A percentile compares a stretch with the other conserved stretches of the same genome.
These are phyloP conservation scores for Aspergillus sp. DNA, from an alignment of 2,329 filamentous ascomycete species.

Conservation along the genomic window DNA sequence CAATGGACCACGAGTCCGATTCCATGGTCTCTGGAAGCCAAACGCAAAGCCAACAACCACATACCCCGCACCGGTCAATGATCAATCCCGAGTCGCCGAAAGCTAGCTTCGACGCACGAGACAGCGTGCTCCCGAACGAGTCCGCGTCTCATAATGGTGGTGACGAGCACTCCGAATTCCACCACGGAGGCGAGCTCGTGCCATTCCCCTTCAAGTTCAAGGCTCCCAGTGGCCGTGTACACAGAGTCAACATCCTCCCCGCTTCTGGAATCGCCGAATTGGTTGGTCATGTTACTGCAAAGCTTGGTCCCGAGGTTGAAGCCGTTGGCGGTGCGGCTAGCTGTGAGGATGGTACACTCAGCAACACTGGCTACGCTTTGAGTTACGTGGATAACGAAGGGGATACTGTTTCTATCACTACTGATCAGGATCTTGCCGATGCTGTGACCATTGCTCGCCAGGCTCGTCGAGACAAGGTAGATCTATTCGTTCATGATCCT, in stretches of 20 bases:
- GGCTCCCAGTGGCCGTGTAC: conserved; percentile 89
- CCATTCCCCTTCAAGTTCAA: conserved; percentile 99
- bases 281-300: conserved; percentile 72
- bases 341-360: conserved; percentile 76
- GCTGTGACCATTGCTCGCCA: conserved; percentile 81
- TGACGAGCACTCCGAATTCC: conserved; percentile 69
- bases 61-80: conserved; percentile 68
- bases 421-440: conserved; percentile 87
- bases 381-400: conserved; percentile 97
- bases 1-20: conserved; percentile 89
- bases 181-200: conserved; percentile 58
- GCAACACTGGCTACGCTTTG: conserved; percentile 78
- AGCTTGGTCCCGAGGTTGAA: conserved; percentile 81
- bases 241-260: conserved; percentile 81
- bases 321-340: conserved; percentile 76
- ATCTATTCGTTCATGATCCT: conserved; percentile 93
- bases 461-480: conserved; percentile 82
- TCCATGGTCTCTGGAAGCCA: conserved; percentile 83
- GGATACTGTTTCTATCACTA: conserved; percentile 94
- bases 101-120: conserved; percentile 63
- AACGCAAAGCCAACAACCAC: conserved; percentile 60
- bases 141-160: conserved; percentile 93
- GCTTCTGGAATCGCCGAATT: conserved; percentile 78
- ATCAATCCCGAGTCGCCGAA: conserved; percentile 77
- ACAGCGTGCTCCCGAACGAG: conserved; percentile 88